Evolutionary conservation across 176 grass and related monocot genomes (phyloP).

Genomic region (Neostapfia colusana): DNA sequence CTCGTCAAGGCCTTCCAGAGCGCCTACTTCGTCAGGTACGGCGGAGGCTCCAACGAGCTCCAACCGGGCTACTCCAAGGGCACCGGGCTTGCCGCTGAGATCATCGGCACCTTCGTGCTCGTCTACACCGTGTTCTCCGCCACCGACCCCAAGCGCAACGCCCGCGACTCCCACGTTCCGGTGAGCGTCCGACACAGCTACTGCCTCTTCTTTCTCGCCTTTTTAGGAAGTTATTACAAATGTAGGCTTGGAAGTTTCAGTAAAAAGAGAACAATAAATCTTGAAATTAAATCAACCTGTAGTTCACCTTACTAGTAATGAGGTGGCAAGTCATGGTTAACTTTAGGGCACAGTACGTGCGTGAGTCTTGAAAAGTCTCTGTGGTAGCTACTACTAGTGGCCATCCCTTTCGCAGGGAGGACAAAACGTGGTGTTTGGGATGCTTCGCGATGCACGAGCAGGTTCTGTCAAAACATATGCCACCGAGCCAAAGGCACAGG

Average conservation of each 20-base stretch:
- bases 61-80: constrained; percentile 67
- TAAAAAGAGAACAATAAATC: too few species aligned
- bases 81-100: constrained; percentile 89
- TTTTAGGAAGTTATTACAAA: too few species aligned
- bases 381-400: too few species aligned
- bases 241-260: too few species aligned
- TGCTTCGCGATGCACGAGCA: not conserved
- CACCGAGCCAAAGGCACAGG: not conserved
- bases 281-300: too few species aligned
- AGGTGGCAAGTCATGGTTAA: not conserved
- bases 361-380: too few species aligned
- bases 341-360: not conserved
- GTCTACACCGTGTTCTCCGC: constrained; percentile 99
- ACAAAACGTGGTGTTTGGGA: not conserved
- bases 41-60: constrained; percentile 80
- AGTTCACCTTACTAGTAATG: too few species aligned
- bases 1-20: constrained; percentile 95
- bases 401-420: constrained; percentile 17
- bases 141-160: constrained; percentile 97
- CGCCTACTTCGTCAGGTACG: constrained; percentile 66
- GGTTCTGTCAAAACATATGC: constrained; percentile 20
- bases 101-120: constrained; percentile 96
- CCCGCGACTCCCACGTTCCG: constrained; percentile 94
- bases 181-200: constrained; percentile 47
- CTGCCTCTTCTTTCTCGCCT: too few species aligned